Evolutionary conservation across 202 grass and related monocot species (phyloP).

Genomic region (Brachypodium distachyon): DNA sequence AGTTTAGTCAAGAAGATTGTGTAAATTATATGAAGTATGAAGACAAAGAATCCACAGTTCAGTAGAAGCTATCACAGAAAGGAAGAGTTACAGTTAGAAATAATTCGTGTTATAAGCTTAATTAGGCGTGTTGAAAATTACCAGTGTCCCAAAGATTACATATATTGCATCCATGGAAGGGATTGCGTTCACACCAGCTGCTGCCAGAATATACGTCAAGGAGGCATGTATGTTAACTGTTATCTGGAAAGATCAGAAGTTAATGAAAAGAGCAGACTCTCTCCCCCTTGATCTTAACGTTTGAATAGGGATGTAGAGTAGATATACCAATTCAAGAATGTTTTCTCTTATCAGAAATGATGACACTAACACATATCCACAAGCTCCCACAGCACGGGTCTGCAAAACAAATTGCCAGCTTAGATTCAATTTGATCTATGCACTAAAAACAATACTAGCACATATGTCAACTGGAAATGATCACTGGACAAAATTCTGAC

Average conservation of each 20-base stretch:
- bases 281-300: not conserved
- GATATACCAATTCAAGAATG: constrained; percentile 81
- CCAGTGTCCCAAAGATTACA: constrained; percentile 72
- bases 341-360: constrained; percentile 93
- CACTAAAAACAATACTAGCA: not conserved
- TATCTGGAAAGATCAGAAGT: constrained; percentile 52
- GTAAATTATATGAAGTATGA: constrained; percentile 83
- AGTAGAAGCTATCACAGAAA: constrained; percentile 62
- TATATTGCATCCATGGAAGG: constrained; percentile 89
- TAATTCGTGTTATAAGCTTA: not conserved
- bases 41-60: constrained; percentile 82
- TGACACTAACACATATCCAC: constrained; percentile 79
- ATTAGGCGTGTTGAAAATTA: constrained; percentile 27
- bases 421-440: not conserved
- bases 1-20: constrained; percentile 71
- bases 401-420: constrained; percentile 24
- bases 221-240: constrained; percentile 94
- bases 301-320: constrained; percentile 1
- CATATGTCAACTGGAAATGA: not conserved
- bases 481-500: not conserved
- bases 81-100: not conserved
- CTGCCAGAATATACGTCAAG: constrained; percentile 60
- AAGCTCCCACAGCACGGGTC: constrained; percentile 64
- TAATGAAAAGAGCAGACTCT: not conserved
- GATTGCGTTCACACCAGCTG: constrained; percentile 58